Conservation (phyloP, 129 eudicot species). For the Ambrosia trifida region DNA sequence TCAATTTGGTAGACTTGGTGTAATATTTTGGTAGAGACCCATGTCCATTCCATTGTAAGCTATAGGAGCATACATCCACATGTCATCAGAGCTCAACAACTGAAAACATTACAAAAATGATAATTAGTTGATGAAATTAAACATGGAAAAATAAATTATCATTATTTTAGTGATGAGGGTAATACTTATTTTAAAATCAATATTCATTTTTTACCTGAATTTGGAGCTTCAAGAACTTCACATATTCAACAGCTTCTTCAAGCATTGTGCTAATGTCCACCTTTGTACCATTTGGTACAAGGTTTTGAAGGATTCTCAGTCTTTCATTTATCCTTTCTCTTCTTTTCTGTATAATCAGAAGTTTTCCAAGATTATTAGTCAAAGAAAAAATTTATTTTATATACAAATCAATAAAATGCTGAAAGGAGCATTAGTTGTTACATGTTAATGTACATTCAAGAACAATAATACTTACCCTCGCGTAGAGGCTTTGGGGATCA, state of each 20-base stretch:
- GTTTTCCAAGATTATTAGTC: not conserved
- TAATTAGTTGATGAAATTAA: not conserved
- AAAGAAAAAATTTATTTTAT: not conserved
- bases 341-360: conserved; percentile 63
- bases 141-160: not conserved
- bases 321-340: conserved; percentile 97
- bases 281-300: conserved; percentile 97
- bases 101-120: conserved; percentile 19
- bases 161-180: not conserved
- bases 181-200: not conserved
- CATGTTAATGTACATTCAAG: not conserved
- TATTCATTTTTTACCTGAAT: conserved; percentile 58
- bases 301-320: conserved; percentile 74
- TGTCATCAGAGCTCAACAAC: conserved; percentile 88
- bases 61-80: conserved; percentile 98
- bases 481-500: conserved; percentile 96
- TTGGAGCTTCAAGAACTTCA: conserved; percentile 92
- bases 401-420: not conserved
- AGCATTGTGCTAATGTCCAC: conserved; percentile 98
- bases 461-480: conserved; percentile 56
- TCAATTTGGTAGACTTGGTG: conserved; percentile 41
- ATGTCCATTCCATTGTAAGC: conserved; percentile 95
- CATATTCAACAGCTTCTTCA: conserved; percentile 95
- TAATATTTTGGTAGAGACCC: conserved; percentile 64
- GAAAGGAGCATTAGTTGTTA: not conserved